phyloP scores from a whole-genome alignment of 805 yeast species.

The Wickerhamomyces sydowiorum region DNA sequence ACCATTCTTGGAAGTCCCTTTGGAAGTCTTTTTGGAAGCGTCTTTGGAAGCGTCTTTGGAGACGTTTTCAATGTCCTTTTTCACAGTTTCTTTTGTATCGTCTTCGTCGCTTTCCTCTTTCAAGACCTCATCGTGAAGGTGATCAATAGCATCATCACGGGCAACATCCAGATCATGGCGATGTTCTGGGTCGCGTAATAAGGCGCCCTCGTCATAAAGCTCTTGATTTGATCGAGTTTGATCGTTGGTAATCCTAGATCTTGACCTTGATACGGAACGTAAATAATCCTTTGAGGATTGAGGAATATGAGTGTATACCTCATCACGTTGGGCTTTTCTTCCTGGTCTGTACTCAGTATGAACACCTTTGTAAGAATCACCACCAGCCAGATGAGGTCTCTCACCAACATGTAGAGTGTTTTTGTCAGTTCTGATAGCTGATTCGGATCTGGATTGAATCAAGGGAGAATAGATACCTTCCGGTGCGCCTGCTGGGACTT shows the following conservation, averaged over 20 bases:
- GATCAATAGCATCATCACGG: conserved; percentile 9
- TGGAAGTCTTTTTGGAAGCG: too few species aligned
- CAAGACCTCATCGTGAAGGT: conserved; percentile 5
- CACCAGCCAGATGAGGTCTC: conserved; percentile 67
- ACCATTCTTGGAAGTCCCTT: too few species aligned
- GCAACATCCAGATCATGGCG: conserved; percentile 9
- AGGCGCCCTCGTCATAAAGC: conserved; percentile 52
- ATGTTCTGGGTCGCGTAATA: conserved; percentile 38
- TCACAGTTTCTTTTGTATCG: conserved; percentile 2
- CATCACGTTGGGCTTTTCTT: conserved; percentile 21
- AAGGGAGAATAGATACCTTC: conserved; percentile 34
- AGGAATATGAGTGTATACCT: conserved; percentile 14
- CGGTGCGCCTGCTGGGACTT: conserved; percentile 40
- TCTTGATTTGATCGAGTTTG: conserved; percentile 32
- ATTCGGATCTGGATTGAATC: conserved; percentile 24
- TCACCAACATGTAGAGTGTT: conserved; percentile 4
- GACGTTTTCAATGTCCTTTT: too few species aligned
- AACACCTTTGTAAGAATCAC: conserved; percentile 67
- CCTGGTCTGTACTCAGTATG: conserved; percentile 30
- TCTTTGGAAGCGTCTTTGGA: too few species aligned
- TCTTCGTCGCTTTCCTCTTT: conserved; percentile 11
- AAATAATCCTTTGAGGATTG: conserved; percentile 39
- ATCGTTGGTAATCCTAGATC: conserved; percentile 43
- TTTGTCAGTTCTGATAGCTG: background rate
- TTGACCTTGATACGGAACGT: conserved; percentile 60